Percentiles rank a stretch among this genome's conserved stretches.
Conservation (phyloP, 2,329 filamentous ascomycete species). For the Aspergillus neoniger region DNA sequence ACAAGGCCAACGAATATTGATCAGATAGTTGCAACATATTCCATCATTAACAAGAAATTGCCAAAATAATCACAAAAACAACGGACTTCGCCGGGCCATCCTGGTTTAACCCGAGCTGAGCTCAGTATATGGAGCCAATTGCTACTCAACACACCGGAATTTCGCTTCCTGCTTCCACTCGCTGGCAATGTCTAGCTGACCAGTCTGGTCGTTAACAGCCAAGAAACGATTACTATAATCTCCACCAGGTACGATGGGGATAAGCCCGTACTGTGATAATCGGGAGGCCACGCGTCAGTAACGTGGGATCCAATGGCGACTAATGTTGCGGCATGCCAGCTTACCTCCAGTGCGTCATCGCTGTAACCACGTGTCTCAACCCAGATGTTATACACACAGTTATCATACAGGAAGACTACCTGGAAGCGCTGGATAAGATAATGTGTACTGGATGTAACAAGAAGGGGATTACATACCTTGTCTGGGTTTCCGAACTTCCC, state of each 20-base stretch:
- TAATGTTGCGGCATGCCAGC: background rate
- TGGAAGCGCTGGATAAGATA: background rate
- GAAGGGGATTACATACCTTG: background rate
- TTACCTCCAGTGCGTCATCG: constrained; percentile 1
- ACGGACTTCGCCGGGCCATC: background rate
- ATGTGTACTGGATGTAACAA: background rate
- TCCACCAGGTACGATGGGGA: background rate
- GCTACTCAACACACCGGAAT: constrained; percentile 9
- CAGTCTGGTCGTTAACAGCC: background rate
- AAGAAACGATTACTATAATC: constrained; percentile 12
- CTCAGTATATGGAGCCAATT: background rate
- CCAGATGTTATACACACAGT: constrained; percentile 6
- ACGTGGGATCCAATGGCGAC: background rate
- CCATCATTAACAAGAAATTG: too few relatives aligned
- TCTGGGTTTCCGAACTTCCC: constrained; percentile 10
- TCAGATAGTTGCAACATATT: background rate
- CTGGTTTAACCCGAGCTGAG: background rate
- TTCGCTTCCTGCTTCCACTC: constrained; percentile 3
- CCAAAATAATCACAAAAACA: background rate
- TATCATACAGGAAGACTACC: background rate
- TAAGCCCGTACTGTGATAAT: constrained; percentile 8
- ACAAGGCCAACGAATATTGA: background rate
- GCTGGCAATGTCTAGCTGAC: background rate
- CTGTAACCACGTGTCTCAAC: constrained; percentile 11
- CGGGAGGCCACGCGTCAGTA: background rate